These are phyloP conservation scores for Dactylorhiza incarnata DNA, from an alignment of 106 monocot species.

Conservation along the genomic window DNA sequence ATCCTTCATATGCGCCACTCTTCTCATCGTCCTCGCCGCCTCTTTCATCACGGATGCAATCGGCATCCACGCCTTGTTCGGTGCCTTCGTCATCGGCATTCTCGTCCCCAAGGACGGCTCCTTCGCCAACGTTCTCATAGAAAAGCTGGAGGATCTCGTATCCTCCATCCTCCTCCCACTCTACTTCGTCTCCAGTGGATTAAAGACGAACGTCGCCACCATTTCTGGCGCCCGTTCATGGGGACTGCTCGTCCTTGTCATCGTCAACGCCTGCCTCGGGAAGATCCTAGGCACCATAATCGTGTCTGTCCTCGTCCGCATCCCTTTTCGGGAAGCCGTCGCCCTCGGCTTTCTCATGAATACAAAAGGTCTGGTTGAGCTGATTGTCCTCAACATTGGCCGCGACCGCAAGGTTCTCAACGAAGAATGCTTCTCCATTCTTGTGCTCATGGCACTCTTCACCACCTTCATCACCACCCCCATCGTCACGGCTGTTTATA, in stretches of 20 bases:
- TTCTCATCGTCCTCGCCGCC: conserved; percentile 25
- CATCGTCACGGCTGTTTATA: conserved; percentile 24
- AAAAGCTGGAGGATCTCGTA: conserved; percentile 36
- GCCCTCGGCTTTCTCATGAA: conserved; percentile 40
- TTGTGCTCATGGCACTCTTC: conserved; percentile 39
- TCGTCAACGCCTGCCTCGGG: conserved; percentile 27
- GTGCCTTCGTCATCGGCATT: conserved; percentile 32
- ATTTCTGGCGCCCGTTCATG: conserved; percentile 27
- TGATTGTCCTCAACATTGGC: conserved; percentile 47
- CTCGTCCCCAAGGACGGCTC: conserved; percentile 37
- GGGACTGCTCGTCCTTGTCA: conserved; percentile 34
- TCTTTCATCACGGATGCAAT: conserved; percentile 31
- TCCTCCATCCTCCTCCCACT: conserved; percentile 30
- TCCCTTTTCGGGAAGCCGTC: conserved; percentile 20
- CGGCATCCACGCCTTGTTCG: conserved; percentile 39
- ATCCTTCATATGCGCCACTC: conserved; percentile 34
- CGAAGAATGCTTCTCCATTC: conserved; percentile 30
- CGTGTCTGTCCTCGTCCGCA: conserved; percentile 8
- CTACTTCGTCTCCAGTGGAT: conserved; percentile 40
- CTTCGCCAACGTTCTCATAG: conserved; percentile 25
- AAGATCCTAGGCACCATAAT: conserved; percentile 25
- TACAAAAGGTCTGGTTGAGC: conserved; percentile 40
- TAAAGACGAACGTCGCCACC: conserved; percentile 33
- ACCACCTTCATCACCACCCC: conserved; percentile 47
- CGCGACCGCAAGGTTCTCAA: conserved; percentile 34